phyloP scores from a whole-genome alignment of 1,284 basidiomycete genomes.

The Trichosporon ovoides region DNA sequence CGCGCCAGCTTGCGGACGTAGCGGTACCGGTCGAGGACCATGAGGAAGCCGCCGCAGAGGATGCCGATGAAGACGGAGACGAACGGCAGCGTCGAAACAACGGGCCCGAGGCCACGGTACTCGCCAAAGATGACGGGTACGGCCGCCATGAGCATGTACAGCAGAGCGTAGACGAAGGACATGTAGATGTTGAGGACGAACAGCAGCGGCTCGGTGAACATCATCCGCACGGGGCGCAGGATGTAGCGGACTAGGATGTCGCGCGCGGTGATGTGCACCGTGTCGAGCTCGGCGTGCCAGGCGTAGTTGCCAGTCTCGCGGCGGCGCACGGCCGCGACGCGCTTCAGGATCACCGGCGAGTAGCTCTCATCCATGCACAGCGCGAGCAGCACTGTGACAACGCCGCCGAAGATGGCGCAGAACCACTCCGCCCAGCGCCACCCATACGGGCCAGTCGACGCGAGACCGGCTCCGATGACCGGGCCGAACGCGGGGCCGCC shows the following conservation, averaged over 20 bases:
- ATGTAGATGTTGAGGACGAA: slow-evolving; percentile 25
- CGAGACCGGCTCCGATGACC: slow-evolving; percentile 20
- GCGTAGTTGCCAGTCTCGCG: slow-evolving; percentile 18
- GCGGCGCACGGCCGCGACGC: slow-evolving; percentile 11
- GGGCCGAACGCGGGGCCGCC: slow-evolving; percentile 19
- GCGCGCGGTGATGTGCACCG: slow-evolving; percentile 13
- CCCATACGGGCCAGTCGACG: slow-evolving; percentile 11
- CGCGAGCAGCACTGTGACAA: slow-evolving; percentile 13
- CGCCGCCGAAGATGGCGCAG: slow-evolving; percentile 19
- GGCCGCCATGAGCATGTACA: slow-evolving; percentile 29
- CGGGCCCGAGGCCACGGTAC: slow-evolving; percentile 15
- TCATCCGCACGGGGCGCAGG: slow-evolving; percentile 23
- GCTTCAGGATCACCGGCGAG: slow-evolving; percentile 19
- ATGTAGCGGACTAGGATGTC: slow-evolving; percentile 22
- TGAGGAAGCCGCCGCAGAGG: slow-evolving; percentile 18
- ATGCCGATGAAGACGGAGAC: slow-evolving; percentile 22
- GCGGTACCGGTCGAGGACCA: slow-evolving; percentile 22
- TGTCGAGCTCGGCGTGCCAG: slow-evolving; percentile 23
- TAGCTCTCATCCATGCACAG: slow-evolving; percentile 22
- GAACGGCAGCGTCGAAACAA: slow-evolving; percentile 15
- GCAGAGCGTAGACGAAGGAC: slow-evolving; percentile 25
- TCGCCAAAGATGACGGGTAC: slow-evolving; percentile 25
- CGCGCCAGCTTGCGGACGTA: slow-evolving; percentile 12
- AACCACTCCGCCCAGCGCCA: slow-evolving; percentile 29
- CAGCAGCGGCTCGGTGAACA: slow-evolving; percentile 25